These are phyloP conservation scores for Raffaelea ambrosiae DNA, from an alignment of 2,329 filamentous ascomycete genomes.

Conservation along the genomic window DNA sequence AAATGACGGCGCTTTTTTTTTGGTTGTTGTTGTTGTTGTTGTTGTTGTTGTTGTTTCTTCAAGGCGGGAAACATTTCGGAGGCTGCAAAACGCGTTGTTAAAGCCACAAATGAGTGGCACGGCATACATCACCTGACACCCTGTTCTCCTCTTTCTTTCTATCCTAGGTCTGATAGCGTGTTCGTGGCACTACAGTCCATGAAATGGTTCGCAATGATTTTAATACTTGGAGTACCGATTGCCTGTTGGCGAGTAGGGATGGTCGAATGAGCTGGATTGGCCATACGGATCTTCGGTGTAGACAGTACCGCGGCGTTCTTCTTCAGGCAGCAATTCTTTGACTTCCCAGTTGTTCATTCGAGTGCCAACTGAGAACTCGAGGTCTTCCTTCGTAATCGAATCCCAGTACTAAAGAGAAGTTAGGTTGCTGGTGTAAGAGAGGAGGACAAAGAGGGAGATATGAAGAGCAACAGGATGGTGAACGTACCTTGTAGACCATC, in stretches of 20 bases:
- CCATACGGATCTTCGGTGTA: constrained; percentile 62
- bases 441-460: constrained; percentile 2
- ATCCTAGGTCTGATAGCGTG: no score
- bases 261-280: constrained; percentile 46
- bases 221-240: constrained; percentile 40
- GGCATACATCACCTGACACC: no score
- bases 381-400: constrained; percentile 94
- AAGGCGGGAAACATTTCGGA: no score
- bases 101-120: no score
- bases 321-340: constrained; percentile 79
- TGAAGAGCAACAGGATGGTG: neutral
- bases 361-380: constrained; percentile 94
- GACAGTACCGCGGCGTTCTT: constrained; percentile 64
- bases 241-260: constrained; percentile 36
- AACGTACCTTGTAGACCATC: constrained; percentile 93
- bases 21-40: no score
- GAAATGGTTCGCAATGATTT: no score
- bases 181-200: no score
- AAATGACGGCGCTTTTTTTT: no score
- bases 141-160: no score
- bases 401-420: constrained; percentile 82
- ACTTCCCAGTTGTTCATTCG: constrained; percentile 98
- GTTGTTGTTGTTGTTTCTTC: no score
- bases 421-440: constrained; percentile 18
- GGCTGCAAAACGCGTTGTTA: no score